Evolutionary conservation across 2,329 filamentous ascomycete genomes (phyloP), one percentile per base, ranked within the genome.

Genomic region (Colletotrichum aenigma): DNA sequence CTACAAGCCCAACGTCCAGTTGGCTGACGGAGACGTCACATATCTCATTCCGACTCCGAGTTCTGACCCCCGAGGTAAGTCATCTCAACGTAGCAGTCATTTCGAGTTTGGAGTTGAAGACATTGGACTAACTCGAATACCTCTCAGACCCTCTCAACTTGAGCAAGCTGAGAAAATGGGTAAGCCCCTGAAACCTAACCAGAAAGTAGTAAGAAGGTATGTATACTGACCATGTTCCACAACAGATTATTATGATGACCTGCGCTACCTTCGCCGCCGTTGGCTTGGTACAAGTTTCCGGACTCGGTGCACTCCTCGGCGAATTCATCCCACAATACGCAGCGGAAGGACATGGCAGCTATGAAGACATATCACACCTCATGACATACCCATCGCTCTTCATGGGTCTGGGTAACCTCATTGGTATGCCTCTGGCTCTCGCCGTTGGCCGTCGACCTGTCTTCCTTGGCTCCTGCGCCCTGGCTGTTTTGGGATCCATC

Each of bases 371-470:
- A 21, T 69, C 65, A 6, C 65, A 73, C 15, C 38, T 73, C 5
- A 73, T 73, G 71, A 70, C 71, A 6, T 73, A 73, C 18, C 66
- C 71, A 4, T 73, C 70, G 1, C 43, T 73, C 3, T 73, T 73
- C 26, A 83, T 82, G 83, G 83, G 83, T 1, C 81, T 85, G 15
- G 83, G 66, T 3, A 81, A 81, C 32, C 72, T 81, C 3, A 75
- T 81, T 10, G 78, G 78, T 13, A 84, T 85, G 83, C 83, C 83
- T 15, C 61, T 85, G 24, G 83, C 84, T 0, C 81, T 84, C 16
- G 82, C 81, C 3, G 79, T 85, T 24, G 84, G 84, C 6, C 81
- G 83, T 7, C 82, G 83, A 12, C 77, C 80, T 15, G 83, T 84
- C 1, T 75, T 85, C 4, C 78, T 85, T 5, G 70, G 61, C 3